Percentiles rank a stretch among this genome's conserved stretches.
Conservation (phyloP, 2,329 filamentous ascomycete species). For the Trichophyton verrucosum region DNA sequence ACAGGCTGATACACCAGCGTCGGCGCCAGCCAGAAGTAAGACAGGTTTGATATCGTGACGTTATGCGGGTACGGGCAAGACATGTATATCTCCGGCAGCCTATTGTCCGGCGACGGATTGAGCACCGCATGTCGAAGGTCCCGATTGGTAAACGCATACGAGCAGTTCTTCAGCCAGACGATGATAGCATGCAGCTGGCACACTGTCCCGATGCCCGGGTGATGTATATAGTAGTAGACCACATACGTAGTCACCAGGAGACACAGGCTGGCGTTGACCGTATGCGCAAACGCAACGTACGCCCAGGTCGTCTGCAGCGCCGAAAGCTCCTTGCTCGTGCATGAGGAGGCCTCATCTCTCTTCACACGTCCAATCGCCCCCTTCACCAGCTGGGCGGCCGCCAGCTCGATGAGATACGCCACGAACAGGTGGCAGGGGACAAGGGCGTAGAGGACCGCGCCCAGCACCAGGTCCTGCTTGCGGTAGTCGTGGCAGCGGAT, state of each 20-base stretch:
- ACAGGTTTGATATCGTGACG: conserved; percentile 74
- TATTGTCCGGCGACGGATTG: conserved; percentile 56
- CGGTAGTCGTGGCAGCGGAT: conserved; percentile 81
- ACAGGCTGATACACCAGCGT: conserved; percentile 95
- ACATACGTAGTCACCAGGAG: conserved; percentile 68
- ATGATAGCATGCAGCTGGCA: conserved; percentile 87
- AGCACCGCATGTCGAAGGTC: conserved; percentile 86
- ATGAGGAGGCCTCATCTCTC: conserved; percentile 36
- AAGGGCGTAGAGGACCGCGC: conserved; percentile 65
- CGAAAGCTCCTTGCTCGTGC: conserved; percentile 40
- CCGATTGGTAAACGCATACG: conserved; percentile 91
- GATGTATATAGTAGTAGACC: conserved; percentile 83
- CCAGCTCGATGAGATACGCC: conserved; percentile 78
- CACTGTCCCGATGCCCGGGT: conserved; percentile 83
- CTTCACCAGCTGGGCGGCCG: conserved; percentile 67
- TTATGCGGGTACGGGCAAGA: conserved; percentile 80
- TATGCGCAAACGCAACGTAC: conserved; percentile 66
- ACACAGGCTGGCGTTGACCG: conserved; percentile 69
- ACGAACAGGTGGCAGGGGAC: conserved; percentile 85
- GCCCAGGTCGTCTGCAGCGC: conserved; percentile 50
- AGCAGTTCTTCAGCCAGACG: conserved; percentile 91
- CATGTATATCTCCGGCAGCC: conserved; percentile 69
- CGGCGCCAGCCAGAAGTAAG: conserved; percentile 96
- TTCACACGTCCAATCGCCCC: conserved; percentile 48
- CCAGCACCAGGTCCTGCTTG: conserved; percentile 61